A percentile compares a stretch with the other conserved stretches of the same genome.
Evolutionary conservation across 345 rosid genomes (phyloP).

Genomic region (Arabidopsis thaliana): TAIR10.1 NC_003070.9:10091501-10092000

Average conservation of each 20-base stretch:
- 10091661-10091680: slow-evolving; percentile 57
- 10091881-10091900: slow-evolving; percentile 62
- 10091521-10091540: slow-evolving; percentile 4
- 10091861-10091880: slow-evolving; percentile 53
- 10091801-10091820: slow-evolving; percentile 55
- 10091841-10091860: slow-evolving; percentile 48
- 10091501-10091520: neutral
- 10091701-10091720: slow-evolving; percentile 54
- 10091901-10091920: slow-evolving; percentile 59
- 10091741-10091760: too few relatives aligned
- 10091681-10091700: slow-evolving; percentile 81
- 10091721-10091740: too few relatives aligned
- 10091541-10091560: neutral
- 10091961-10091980: neutral
- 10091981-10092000: slow-evolving; percentile 66
- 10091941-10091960: slow-evolving; percentile 1
- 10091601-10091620: neutral
- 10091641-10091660: neutral
- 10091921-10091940: slow-evolving; percentile 50
- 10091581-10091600: neutral
- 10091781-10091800: neutral
- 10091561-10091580: neutral
- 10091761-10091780: neutral
- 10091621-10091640: neutral
- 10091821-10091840: slow-evolving; percentile 64